These are phyloP conservation scores for Cyberlindnera meyerae DNA, from an alignment of 805 yeast species.

Conservation along the genomic window DNA sequence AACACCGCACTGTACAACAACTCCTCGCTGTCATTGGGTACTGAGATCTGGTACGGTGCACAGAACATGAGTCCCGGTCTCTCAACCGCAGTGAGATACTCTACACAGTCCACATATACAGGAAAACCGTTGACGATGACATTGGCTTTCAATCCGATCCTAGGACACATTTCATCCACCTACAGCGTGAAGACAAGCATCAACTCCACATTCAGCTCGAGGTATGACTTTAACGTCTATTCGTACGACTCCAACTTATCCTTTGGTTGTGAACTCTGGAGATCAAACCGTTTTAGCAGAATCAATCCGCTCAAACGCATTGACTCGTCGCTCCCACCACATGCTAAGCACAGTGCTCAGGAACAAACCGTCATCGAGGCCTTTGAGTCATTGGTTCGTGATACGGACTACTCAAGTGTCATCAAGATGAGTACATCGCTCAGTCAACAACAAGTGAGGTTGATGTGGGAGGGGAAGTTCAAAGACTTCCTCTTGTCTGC, in stretches of 20 bases:
- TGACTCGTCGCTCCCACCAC: slow-evolving; percentile 28
- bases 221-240: slow-evolving; percentile 84
- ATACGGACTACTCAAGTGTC: slow-evolving; percentile 61
- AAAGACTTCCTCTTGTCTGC: slow-evolving; percentile 75
- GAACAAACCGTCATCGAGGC: slow-evolving; percentile 44
- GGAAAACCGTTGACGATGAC: slow-evolving; percentile 90
- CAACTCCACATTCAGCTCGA: slow-evolving; percentile 71
- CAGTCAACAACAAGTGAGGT: slow-evolving; percentile 51
- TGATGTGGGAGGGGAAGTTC: slow-evolving; percentile 86
- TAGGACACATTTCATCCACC: slow-evolving; percentile 85
- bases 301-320: slow-evolving; percentile 13
- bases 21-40: slow-evolving; percentile 70
- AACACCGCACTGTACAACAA: slow-evolving; percentile 46
- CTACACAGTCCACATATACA: slow-evolving; percentile 78
- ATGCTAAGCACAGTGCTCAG: slow-evolving; percentile 26
- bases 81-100: slow-evolving; percentile 78
- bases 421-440: slow-evolving; percentile 69
- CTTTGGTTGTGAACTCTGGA: slow-evolving; percentile 83
- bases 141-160: slow-evolving; percentile 76
- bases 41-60: slow-evolving; percentile 87
- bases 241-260: slow-evolving; percentile 86
- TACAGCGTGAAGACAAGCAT: slow-evolving; percentile 79
- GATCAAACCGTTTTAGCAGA: slow-evolving; percentile 32
- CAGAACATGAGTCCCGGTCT: slow-evolving; percentile 83
- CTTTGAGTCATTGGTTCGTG: slow-evolving; percentile 45